Evolutionary conservation across 2,329 filamentous ascomycete species (phyloP), one percentile per base, ranked within the genome.

Genomic region (Emericellopsis atlantica): DNA sequence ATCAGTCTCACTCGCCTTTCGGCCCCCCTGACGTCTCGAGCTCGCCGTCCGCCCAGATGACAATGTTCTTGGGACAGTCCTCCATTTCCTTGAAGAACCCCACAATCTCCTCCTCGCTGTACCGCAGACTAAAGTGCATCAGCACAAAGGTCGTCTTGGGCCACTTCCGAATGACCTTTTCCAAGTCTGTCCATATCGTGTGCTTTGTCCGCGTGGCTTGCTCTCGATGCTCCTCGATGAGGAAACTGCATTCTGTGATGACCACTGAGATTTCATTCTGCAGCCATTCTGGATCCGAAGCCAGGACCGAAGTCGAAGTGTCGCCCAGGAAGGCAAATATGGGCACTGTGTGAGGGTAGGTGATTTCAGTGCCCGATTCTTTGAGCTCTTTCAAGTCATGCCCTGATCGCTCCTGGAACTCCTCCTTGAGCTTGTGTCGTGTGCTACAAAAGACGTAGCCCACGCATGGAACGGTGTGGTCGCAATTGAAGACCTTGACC

Each of bases 241-340:
- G 41, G 45, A 71, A 70, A 42, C 65, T 69, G 48, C 67, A 70
- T 51, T 71, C 67, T 0, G 65, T 69, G 32, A 71, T 64, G 40
- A 70, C 66, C 5, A 70, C 64, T 6, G 60, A 55, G 12, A 69
- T 58, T 0, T 55, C 63, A n/a, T 24, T 18, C 3, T 43, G 39
- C 23, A 70, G 44, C 65, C 66, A 69, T 21, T 50, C 45, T 0
- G 65, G 64, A 40, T 52, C 62, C 1, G 50, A 49, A 10, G 58
- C 60, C 7, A 70, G 53, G 4, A 59, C 61, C 14, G 51, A 48
- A 5, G 63, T 56, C 2, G 66, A 69, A 1, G 64, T 67, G 48
- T 70, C 67, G 6, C 67, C 67, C 4, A 70, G 51, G 40, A 70
- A 71, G 10, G 66, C 66, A 37, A 70, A 67, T 1, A 70, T 55